Evolutionary conservation across 352 stramenopile genomes (phyloP), one percentile per base, ranked within the genome.

Genomic region (Globisporangium ultimum): DNA sequence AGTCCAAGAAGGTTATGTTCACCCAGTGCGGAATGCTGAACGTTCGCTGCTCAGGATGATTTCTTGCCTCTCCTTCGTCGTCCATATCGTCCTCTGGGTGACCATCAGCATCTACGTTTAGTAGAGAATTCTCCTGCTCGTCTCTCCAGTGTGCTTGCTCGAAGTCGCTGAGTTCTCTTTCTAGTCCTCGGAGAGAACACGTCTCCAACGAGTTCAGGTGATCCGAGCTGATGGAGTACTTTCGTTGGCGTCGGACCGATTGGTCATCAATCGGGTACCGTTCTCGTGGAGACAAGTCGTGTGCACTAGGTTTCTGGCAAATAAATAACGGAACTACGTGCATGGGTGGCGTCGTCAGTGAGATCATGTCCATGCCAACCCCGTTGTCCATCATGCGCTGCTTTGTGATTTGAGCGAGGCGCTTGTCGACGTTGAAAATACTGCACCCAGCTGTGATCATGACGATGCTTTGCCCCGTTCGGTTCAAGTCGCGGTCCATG

Each of bases 301-400:
- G 28, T 10, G 28, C 28, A 36, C 28, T 36, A 36, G 28, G 7
- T 36, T 36, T 36, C n/a, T 49, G 45, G 55, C 89, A 98, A 20
- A 99, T 93, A 65, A 99, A 99, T 48, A 99, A 89, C 18, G 97
- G 97, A n/a, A 97, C 94, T 13, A 97, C 91, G 66, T 99, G 97
- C 20, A 99, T 70, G 21, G 97, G 97, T 6, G 97, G 97, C 18
- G 97, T 87, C 8, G 92, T 87, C 2, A 99, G 53, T 12, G 81
- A 91, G 22, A 99, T 88, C 89, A 99, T 98, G 70, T 99, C 97
- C 75, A 98, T 99, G 8, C 97, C 97, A 61, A 99, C 98, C 1
- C 96, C 97, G 68, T 98, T 98, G 79, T 99, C 97, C 95, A 99
- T 98, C 96, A 99, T 99, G 21, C 97, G 79, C 68, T 99, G 96